Evolutionary conservation across 208 protist genomes (phyloP), one percentile per base, ranked within the genome.

Genomic region (Wallacemonas collosoma): DNA sequence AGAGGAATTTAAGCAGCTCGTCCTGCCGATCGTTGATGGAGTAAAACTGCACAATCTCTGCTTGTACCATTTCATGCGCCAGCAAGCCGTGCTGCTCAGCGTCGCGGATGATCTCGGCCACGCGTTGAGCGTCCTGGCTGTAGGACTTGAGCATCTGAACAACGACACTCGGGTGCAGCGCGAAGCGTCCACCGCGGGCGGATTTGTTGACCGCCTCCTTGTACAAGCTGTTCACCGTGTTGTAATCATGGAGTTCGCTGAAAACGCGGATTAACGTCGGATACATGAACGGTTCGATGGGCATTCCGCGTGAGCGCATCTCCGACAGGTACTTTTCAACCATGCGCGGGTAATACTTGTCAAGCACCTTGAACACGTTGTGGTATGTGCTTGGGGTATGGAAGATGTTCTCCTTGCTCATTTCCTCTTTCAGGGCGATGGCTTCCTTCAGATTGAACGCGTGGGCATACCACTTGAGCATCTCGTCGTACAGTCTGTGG

Each of bases 181-280:
- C 82, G 54, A 70, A 43, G 2, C 45, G 69, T 39, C 79, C 76
- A 2, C 89, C 88, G 2, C 69, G 51, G 8, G 41, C 50, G 1
- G 80, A 81, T 58, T 89, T 87, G 60, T 65, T 66, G 56, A 90
- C 86, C 35, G 86, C 85, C 57, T 97, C 93, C 7, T 80, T 65
- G 71, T 94, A 94, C n/a, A 97, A 77, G 35, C 82, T 51, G 67
- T 95, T 85, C 38, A 96, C 87, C 36, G 73, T 80, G 7, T 65
- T 4, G 12, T 73, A 48, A 69, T 96, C 86, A 51, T 88, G 73
- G 7, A 96, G 75, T 43, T 93, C 91, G 41, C 75, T 71, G 76
- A 95, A 97, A 12, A 95, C 89, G 62, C 93, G 89, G 7, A 97
- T 57, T 14, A 97, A 77, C 3, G 89, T 93, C n/a, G 89, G 86